Percentiles rank a stretch among this genome's conserved stretches.
phyloP scores from a whole-genome alignment of 2,329 filamentous ascomycete genomes.

The Dothistroma pini region DNA sequence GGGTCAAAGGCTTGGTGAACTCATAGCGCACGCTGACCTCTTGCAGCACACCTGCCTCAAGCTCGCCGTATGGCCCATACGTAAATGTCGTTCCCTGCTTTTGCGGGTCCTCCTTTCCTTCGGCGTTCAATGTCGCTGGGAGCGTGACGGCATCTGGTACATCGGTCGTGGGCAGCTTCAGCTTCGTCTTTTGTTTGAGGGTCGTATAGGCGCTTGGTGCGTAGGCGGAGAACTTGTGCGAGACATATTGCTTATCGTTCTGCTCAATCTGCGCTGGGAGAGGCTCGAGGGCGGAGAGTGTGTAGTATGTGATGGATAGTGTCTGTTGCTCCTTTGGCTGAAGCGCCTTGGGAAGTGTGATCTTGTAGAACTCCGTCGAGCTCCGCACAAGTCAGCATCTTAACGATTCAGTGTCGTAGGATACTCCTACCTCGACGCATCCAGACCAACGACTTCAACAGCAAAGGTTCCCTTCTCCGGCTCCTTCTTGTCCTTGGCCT shows the following conservation, averaged over 20 bases:
- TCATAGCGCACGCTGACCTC: constrained; percentile 83
- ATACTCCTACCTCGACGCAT: constrained; percentile 48
- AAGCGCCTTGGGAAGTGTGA: constrained; percentile 73
- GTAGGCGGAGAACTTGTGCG: constrained; percentile 83
- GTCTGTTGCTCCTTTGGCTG: constrained; percentile 75
- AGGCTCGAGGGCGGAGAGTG: constrained; percentile 73
- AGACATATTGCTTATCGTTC: constrained; percentile 79
- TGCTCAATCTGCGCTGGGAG: constrained; percentile 82
- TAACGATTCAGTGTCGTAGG: background rate
- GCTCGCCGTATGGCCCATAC: constrained; percentile 83
- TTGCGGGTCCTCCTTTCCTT: constrained; percentile 64
- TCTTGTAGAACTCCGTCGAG: constrained; percentile 69
- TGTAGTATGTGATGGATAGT: constrained; percentile 78
- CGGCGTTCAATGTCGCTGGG: constrained; percentile 53
- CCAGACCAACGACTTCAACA: constrained; percentile 62
- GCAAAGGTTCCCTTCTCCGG: constrained; percentile 61
- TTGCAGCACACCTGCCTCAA: constrained; percentile 71
- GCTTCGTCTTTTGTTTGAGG: constrained; percentile 91
- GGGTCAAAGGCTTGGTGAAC: constrained; percentile 86
- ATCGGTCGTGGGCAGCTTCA: constrained; percentile 77
- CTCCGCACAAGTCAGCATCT: constrained; percentile 23
- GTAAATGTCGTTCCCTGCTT: constrained; percentile 82
- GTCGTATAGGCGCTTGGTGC: constrained; percentile 78
- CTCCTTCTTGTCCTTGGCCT: constrained; percentile 91
- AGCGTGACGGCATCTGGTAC: constrained; percentile 75